Conservation (phyloP, 2,329 filamentous ascomycete species). For the Sporothrix variecibatus region DNA sequence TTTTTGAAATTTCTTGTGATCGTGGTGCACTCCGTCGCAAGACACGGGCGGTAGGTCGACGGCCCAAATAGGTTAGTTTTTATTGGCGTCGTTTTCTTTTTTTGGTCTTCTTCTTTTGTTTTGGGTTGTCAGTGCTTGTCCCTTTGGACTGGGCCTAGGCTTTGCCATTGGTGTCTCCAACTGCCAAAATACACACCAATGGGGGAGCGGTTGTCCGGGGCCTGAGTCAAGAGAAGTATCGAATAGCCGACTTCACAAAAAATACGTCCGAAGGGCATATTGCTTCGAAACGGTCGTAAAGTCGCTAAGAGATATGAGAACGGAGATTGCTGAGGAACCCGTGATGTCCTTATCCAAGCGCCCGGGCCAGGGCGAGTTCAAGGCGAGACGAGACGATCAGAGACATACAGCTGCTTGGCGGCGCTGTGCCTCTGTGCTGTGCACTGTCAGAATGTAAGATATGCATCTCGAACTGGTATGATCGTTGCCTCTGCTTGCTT, state of each 20-base stretch:
- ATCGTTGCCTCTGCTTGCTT: background rate
- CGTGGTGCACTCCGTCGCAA: background rate
- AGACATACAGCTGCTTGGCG: background rate
- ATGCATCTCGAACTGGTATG: background rate
- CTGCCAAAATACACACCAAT: background rate
- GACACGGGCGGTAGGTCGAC: background rate
- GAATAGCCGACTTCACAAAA: conserved; percentile 10
- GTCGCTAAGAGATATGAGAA: background rate
- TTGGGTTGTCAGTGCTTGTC: background rate
- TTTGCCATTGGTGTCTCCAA: background rate
- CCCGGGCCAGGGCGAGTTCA: background rate
- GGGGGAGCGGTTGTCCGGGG: conserved; percentile 6
- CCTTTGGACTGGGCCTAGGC: background rate
- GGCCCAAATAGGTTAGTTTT: conserved; percentile 17
- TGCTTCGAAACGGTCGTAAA: background rate
- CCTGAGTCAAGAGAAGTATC: background rate
- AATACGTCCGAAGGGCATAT: background rate
- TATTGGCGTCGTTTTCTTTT: background rate
- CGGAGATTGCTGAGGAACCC: background rate
- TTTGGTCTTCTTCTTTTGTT: background rate
- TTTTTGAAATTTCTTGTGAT: background rate
- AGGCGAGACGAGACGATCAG: background rate
- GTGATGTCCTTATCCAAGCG: background rate
- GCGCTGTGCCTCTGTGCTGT: background rate
- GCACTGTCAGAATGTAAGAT: background rate